Evolutionary conservation across 1,284 basidiomycete species (phyloP).

Genomic region (Cryptococcus hybrid): DNA sequence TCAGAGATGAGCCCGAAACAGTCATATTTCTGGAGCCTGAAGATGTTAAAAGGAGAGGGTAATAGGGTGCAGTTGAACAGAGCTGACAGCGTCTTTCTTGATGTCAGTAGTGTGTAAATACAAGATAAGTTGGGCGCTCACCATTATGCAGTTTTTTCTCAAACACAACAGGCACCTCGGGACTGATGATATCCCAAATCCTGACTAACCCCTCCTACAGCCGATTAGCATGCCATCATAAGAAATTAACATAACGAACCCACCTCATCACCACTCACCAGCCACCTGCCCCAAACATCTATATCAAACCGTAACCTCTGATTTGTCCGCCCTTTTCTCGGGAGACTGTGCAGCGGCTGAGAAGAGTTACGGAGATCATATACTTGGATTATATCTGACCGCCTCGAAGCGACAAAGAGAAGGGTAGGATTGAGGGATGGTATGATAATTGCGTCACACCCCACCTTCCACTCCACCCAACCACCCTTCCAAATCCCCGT

Average conservation of each 20-base stretch:
- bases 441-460: slow-evolving; percentile 78
- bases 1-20: slow-evolving; percentile 5
- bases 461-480: slow-evolving; percentile 61
- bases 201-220: slow-evolving; percentile 27
- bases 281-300: slow-evolving; percentile 65
- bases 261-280: slow-evolving; percentile 72
- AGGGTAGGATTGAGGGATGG: slow-evolving; percentile 69
- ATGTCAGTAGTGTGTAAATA: too few species aligned
- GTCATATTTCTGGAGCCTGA: slow-evolving; percentile 27
- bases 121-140: slow-evolving; percentile 3
- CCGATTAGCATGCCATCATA: background rate
- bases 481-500: slow-evolving; percentile 56
- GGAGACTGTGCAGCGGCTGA: slow-evolving; percentile 20
- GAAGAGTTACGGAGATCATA: slow-evolving; percentile 73
- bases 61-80: slow-evolving; percentile 44
- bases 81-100: slow-evolving; percentile 35
- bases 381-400: slow-evolving; percentile 62
- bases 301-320: slow-evolving; percentile 76
- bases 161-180: slow-evolving; percentile 3
- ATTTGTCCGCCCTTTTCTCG: slow-evolving; percentile 59
- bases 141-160: slow-evolving; percentile 18
- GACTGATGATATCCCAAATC: slow-evolving; percentile 35
- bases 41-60: slow-evolving; percentile 34
- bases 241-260: slow-evolving; percentile 18
- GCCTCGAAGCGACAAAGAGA: slow-evolving; percentile 74